phyloP scores from a whole-genome alignment of 2,329 filamentous ascomycete species.

The Plectosphaerella plurivora region DNA sequence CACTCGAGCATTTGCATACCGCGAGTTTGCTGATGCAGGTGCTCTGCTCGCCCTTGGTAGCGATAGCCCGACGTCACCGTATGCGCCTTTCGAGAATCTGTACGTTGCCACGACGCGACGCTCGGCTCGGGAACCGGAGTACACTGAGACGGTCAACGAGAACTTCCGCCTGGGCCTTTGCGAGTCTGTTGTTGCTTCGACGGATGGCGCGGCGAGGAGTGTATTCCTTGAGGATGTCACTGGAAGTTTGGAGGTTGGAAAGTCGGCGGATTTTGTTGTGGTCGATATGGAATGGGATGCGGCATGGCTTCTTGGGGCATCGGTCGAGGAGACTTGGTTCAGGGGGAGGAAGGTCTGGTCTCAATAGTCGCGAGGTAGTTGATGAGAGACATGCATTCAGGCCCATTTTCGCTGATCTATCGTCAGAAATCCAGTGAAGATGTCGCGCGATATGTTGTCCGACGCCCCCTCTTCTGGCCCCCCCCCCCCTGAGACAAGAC shows the following conservation, averaged over 20 bases:
- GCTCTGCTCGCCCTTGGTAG: conserved; percentile 45
- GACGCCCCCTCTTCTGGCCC: too few relatives aligned
- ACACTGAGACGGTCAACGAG: conserved; percentile 35
- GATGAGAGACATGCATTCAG: too few relatives aligned
- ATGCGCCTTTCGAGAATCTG: conserved; percentile 41
- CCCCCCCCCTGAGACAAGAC: too few relatives aligned
- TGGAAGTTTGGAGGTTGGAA: conserved; percentile 41
- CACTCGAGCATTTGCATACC: conserved; percentile 51
- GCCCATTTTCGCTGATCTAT: too few relatives aligned
- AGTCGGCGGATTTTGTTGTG: conserved; percentile 48
- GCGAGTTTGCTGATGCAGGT: conserved; percentile 46
- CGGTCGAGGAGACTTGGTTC: conserved; percentile 50
- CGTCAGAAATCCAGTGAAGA: too few relatives aligned
- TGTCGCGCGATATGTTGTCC: too few relatives aligned
- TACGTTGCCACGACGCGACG: conserved; percentile 47
- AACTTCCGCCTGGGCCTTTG: conserved; percentile 41
- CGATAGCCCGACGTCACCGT: conserved; percentile 49
- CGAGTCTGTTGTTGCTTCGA: conserved; percentile 42
- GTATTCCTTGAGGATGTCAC: conserved; percentile 43
- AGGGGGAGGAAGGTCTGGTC: conserved; percentile 35
- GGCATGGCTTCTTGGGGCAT: conserved; percentile 38
- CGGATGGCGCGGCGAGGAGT: conserved; percentile 42
- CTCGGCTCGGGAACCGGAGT: conserved; percentile 37
- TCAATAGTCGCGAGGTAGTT: too few relatives aligned
- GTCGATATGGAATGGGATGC: conserved; percentile 46